phyloP scores from a whole-genome alignment of 1,284 basidiomycete genomes.

The Schizophyllum commune region DNA sequence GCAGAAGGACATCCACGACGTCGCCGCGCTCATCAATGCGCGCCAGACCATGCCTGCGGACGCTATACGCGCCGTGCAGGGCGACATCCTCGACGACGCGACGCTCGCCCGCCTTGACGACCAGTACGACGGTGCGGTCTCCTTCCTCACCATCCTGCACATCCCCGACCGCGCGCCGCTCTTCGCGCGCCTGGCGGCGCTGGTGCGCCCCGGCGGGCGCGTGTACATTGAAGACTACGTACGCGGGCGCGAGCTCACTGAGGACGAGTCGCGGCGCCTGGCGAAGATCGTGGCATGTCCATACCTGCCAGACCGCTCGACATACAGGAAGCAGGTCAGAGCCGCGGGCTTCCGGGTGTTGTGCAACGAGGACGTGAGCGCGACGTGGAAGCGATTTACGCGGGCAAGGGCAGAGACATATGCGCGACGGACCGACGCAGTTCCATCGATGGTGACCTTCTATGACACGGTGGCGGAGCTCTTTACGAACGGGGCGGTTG shows the following conservation, averaged over 20 bases:
- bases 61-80: background rate
- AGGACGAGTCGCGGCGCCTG: background rate
- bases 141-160: background rate
- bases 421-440: background rate
- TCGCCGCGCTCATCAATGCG: background rate
- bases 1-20: background rate
- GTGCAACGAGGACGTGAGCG: background rate
- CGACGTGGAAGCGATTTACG: background rate
- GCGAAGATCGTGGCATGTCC: background rate
- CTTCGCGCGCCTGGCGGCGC: background rate
- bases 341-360: background rate
- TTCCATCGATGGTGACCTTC: background rate
- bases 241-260: background rate
- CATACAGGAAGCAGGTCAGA: background rate
- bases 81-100: background rate
- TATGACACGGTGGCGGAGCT: background rate
- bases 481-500: background rate
- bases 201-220: background rate
- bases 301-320: background rate
- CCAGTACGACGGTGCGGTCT: background rate
- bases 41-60: background rate
- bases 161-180: background rate
- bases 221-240: background rate
- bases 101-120: background rate
- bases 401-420: background rate